Base-by-base conservation (phyloP, 495 filamentous ascomycete genomes). In the Hypoxylon fuscum region DNA sequence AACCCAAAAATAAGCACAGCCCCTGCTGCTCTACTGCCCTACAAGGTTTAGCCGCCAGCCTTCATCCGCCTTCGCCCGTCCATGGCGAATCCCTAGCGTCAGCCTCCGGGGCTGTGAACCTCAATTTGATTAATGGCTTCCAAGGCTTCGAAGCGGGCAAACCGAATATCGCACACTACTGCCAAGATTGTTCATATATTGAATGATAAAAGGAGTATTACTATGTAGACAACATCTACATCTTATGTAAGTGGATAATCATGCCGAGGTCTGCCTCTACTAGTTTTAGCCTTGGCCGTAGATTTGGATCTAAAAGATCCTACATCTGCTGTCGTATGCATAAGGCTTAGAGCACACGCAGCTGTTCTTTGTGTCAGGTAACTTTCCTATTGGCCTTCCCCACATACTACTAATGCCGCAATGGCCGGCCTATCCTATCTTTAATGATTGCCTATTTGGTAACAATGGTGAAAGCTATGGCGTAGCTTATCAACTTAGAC, bases 1-100 rank as follows among this genome's bases (percentile, higher is more conserved):
- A 43, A 11, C 48, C 57, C 43, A 54, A 62, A 62, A 62, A 55
- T 55, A 62, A 55, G 55, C 55, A 65, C 20, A 55, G 62, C 55
- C 50, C n/a, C 62, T 45, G 50, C 48, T 46, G 3, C 22, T 38
- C 35, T 37, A 20, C 58, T 35, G 42, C 59, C 59, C 43, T 40
- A 9, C 42, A 5, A 5, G 37, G 58, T 23, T 49, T 55, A 54
- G 57, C 42, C 21, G 31, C n/a, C 25, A 58, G 46, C 46, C 40
- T 17, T 50, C n/a, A 34, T 25, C 48, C 47, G 43, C 49, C 40
- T 17, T 35, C 7, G 22, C 34, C 48, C 47, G 43, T 48, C 42
- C 47, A 60, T 60, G 34, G 57, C 17, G 31, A 46, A 45, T 41
- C 42, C 32, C 23, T 42, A 54, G 27, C 53, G 47, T 53, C 43